Conservation (phyloP, 345 rosid genomes). For the Moricandia arvensis region DNA sequence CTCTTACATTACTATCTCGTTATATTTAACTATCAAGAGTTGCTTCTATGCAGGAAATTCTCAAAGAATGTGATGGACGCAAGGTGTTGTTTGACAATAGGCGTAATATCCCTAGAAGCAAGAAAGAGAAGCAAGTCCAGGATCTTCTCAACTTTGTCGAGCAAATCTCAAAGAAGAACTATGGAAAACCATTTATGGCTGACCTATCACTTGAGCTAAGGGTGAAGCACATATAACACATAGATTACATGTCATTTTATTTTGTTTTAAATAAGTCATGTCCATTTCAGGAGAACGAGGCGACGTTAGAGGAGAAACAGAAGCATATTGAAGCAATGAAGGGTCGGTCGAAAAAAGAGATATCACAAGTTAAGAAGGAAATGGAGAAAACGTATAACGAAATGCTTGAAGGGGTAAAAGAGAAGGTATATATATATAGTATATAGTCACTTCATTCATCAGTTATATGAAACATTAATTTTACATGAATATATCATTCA, state of each 20-base stretch:
- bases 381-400: slow-evolving; percentile 9
- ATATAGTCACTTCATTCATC: too few species aligned
- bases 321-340: not conserved
- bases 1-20: not conserved
- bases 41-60: slow-evolving; percentile 19
- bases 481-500: too few species aligned
- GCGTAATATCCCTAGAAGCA: not conserved
- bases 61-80: slow-evolving; percentile 28
- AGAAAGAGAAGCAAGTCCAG: slow-evolving; percentile 28
- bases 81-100: slow-evolving; percentile 35
- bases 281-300: not conserved
- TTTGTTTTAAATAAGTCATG: not conserved
- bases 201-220: slow-evolving; percentile 30
- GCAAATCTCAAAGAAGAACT: slow-evolving; percentile 26
- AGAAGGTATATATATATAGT: slow-evolving; percentile 22
- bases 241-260: not conserved
- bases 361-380: slow-evolving; percentile 15
- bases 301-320: not conserved
- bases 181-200: too few species aligned
- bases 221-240: slow-evolving; percentile 9
- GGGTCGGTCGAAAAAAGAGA: not conserved
- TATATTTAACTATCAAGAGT: not conserved
- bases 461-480: too few species aligned
- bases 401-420: slow-evolving; percentile 23
- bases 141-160: slow-evolving; percentile 31